Base-by-base conservation (phyloP, 352 stramenopile species). In the Pythium phragmitis region DNA sequence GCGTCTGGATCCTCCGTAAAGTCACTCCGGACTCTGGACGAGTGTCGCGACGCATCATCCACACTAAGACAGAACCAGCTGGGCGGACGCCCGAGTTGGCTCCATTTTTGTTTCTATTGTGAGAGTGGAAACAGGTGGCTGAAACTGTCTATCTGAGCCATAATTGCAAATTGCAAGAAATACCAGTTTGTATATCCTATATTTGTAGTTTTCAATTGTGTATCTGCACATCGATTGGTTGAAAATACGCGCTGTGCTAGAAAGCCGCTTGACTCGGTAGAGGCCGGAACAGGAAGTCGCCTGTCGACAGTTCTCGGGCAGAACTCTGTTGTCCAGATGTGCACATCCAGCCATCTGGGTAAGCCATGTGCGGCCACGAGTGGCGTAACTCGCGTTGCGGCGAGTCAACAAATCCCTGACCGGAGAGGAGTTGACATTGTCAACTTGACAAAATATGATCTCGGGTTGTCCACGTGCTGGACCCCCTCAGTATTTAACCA, bases 191-290 rank as follows among this genome's bases (percentile, higher is more conserved):
- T 21, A 16, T 60, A 51, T 60, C 33, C 41, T 50, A 66, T 16
- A 51, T 41, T 57, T 36, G 60, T 61, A 68, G 62, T 68, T 58
- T 52, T 19, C 1, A 8, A 57, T 46, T 42, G 23, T 51, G 1
- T 23, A 51, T 54, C 58, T 56, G 55, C 62, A 59, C 55, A 28
- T 16, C 43, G 37, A 69, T 69, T 69, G 62, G 62, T 14, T 6
- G 45, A 37, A 63, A 63, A 60, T 37, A 23, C 13, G 2, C 1
- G 8, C 9, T 17, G 30, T 17, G 17, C 2, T 33, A 3, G 21
- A 36, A 52, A 23, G 46, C 17, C 41, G 16, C 21, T 19, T 42
- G 41, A 30, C 39, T 33, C n/a, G 19, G 53, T 59, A 59, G 53
- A 59, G 53, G 39, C 37, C 4, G 39, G 39, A 5, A 43, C 17